Evolutionary conservation across 441 rosid species (phyloP).

Genomic region (Erysimum cheiri): DNA sequence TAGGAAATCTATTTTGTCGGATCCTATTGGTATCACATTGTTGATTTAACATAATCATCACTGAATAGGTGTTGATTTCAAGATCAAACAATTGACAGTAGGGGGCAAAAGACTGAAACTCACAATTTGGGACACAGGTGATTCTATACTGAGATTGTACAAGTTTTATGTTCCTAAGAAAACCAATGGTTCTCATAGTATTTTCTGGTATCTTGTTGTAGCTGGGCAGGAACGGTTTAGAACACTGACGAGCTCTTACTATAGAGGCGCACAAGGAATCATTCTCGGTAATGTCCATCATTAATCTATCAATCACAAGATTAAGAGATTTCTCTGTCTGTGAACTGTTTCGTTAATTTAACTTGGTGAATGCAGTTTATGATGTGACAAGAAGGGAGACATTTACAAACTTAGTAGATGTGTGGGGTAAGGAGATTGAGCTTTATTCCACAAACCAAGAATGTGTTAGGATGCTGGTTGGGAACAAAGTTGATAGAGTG

Average conservation of each 20-base stretch:
- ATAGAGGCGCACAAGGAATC: constrained; percentile 91
- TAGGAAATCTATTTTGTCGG: constrained; percentile 34
- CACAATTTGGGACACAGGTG: constrained; percentile 98
- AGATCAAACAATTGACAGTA: constrained; percentile 85
- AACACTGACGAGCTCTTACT: constrained; percentile 89
- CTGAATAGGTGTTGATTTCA: constrained; percentile 86
- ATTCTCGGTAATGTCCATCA: constrained; percentile 62
- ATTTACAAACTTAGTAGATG: constrained; percentile 66
- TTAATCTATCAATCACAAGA: constrained; percentile 10
- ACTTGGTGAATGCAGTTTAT: constrained; percentile 56
- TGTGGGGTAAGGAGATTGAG: constrained; percentile 81
- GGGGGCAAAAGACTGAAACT: constrained; percentile 86
- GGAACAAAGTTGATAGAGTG: constrained; percentile 78
- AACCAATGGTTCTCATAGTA: neutral
- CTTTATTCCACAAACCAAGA: constrained; percentile 73
- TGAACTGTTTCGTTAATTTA: constrained; percentile 22
- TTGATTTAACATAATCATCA: neutral
- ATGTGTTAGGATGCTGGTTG: constrained; percentile 76
- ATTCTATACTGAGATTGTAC: neutral
- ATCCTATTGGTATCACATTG: constrained; percentile 16
- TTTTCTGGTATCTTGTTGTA: constrained; percentile 45
- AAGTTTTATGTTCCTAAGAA: neutral
- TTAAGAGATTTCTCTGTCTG: constrained; percentile 13
- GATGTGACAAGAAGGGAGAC: constrained; percentile 78
- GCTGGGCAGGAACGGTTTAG: constrained; percentile 98